Percentiles rank a stretch among this genome's conserved stretches.
phyloP scores from a whole-genome alignment of 306 rosid genomes.

The Malus sieversii region DNA sequence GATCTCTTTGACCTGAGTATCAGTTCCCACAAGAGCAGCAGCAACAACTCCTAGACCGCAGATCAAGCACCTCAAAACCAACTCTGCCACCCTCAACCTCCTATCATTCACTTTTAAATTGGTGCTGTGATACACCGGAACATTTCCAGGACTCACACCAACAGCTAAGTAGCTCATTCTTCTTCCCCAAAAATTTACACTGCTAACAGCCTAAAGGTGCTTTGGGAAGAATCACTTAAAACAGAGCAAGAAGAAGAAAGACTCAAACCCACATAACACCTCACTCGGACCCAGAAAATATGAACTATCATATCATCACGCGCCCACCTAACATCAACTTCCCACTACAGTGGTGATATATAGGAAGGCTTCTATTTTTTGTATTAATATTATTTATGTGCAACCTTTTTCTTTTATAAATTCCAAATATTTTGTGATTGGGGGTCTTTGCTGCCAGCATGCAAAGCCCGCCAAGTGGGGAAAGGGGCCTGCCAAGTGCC shows the following conservation, averaged over 20 bases:
- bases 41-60: slow-evolving; percentile 57
- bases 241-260: not conserved
- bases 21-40: slow-evolving; percentile 76
- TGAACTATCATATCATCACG: not conserved
- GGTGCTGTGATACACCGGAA: slow-evolving; percentile 51
- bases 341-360: not conserved
- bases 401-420: not conserved
- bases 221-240: not conserved
- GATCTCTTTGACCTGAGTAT: slow-evolving; percentile 57
- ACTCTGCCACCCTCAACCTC: slow-evolving; percentile 53
- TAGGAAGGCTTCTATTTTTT: not conserved
- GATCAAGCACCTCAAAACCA: slow-evolving; percentile 60
- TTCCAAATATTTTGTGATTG: slow-evolving; percentile 19
- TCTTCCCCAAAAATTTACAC: not conserved
- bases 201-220: not conserved
- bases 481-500: slow-evolving; percentile 5
- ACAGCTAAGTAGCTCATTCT: slow-evolving; percentile 65
- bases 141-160: slow-evolving; percentile 81
- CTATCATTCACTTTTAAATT: slow-evolving; percentile 43
- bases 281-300: not conserved
- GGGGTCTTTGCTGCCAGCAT: slow-evolving; percentile 11
- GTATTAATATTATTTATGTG: not conserved
- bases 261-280: not conserved
- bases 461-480: slow-evolving; percentile 32
- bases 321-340: not conserved